phyloP scores from a whole-genome alignment of 2,329 filamentous ascomycete genomes.

The Colletotrichum tropicale region DNA sequence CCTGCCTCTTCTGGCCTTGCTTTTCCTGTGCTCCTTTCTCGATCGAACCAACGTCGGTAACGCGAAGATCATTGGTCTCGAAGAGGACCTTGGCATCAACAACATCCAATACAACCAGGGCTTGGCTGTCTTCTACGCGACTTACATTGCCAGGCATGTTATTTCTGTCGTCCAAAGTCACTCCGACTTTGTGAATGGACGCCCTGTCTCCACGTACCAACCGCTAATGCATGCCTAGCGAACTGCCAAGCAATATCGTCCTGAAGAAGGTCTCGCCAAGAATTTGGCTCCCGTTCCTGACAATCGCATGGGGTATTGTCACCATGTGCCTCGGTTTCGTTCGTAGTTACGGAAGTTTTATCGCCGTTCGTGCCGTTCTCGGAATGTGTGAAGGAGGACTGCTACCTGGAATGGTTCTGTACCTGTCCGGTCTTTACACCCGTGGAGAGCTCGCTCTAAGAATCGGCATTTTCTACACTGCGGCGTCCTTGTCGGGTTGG shows the following conservation, averaged over 20 bases:
- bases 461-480: constrained; percentile 72
- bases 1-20: constrained; percentile 64
- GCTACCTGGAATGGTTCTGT: constrained; percentile 71
- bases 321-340: constrained; percentile 63
- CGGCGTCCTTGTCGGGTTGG: constrained; percentile 61
- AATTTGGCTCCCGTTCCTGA: constrained; percentile 64
- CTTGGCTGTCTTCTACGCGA: constrained; percentile 68
- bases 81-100: constrained; percentile 60
- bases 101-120: constrained; percentile 69
- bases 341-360: constrained; percentile 58
- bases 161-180: not conserved
- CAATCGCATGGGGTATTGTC: constrained; percentile 61
- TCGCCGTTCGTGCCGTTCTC: constrained; percentile 64
- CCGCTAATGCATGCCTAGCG: constrained; percentile 39
- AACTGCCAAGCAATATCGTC: constrained; percentile 68
- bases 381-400: constrained; percentile 69
- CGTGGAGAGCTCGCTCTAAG: constrained; percentile 64
- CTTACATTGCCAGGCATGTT: constrained; percentile 62
- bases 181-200: not conserved
- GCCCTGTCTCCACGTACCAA: not conserved
- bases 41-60: constrained; percentile 79
- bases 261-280: constrained; percentile 65
- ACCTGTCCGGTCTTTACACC: constrained; percentile 67
- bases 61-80: constrained; percentile 68
- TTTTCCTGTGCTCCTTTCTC: constrained; percentile 68